These are phyloP conservation scores for Cicer yamashitae DNA, from an alignment of 306 rosid genomes.

Conservation along the genomic window DNA sequence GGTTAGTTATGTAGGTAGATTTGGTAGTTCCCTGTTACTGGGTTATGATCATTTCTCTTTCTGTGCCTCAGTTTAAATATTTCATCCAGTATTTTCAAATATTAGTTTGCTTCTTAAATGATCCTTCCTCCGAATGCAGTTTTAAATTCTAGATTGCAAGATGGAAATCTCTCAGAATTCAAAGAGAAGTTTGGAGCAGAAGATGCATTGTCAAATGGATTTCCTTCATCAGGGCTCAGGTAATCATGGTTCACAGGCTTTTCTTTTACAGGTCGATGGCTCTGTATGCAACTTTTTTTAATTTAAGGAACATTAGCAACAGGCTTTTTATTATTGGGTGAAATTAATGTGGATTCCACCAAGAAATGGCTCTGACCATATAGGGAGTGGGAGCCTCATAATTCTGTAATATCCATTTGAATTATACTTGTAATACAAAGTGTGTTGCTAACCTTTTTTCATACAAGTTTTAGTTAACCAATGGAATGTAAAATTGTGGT, in stretches of 20 bases:
- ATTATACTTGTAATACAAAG: neutral
- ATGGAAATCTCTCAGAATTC: conserved; percentile 46
- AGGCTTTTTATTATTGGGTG: neutral
- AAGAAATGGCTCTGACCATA: conserved; percentile 1
- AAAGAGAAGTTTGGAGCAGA: conserved; percentile 51
- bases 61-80: conserved; percentile 6
- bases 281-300: conserved; percentile 4
- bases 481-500: conserved; percentile 6
- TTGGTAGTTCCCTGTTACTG: neutral
- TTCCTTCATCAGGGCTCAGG: conserved; percentile 56
- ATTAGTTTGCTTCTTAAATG: conserved; percentile 16
- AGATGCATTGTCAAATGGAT: conserved; percentile 60
- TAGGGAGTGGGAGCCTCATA: neutral
- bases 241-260: conserved; percentile 40
- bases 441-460: neutral
- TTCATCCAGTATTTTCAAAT: conserved; percentile 24
- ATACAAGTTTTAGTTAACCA: neutral
- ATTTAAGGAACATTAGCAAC: neutral
- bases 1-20: conserved; percentile 23
- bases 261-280: neutral
- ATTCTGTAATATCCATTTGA: neutral
- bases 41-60: conserved; percentile 4
- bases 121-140: conserved; percentile 45
- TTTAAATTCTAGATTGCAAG: conserved; percentile 52
- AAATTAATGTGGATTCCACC: neutral